Evolutionary conservation across 768 basidiomycete genomes (phyloP), one percentile per base, ranked within the genome.

Genomic region (Mycena rosella): DNA sequence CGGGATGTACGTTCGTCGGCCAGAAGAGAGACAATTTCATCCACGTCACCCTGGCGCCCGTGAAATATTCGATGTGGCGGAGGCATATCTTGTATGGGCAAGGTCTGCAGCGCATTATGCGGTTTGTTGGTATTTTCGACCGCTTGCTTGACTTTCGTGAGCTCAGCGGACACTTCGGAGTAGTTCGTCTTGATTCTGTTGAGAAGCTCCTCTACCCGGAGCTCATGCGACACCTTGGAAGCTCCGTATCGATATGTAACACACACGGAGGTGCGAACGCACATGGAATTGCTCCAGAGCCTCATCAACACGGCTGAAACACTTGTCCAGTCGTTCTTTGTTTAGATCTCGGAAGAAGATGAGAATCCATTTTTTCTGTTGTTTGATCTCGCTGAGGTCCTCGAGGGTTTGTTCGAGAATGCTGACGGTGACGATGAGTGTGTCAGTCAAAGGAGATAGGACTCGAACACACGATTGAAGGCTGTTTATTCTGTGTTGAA

Each of bases 1-100:
- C 52, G 32, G 17, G 63, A 55, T 24, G 56, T 42, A n/a, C 20
- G 29, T 42, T 57, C 26, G 26, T 18, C 8, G 30, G 34, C 30
- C 24, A 72, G 32, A 1, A 66, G 71, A 20, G 42, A 27, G 13
- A 49, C 61, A 44, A 72, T 67, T 2, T 62, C 44, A 1, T 53
- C 20, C 14, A 74, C 62, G 17, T 70, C 42, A 14, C 52, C 24
- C 22, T 72, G 26, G 45, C 73, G 68, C 24, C 73, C 71, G 27
- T 60, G n/a, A 26, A 73, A 72, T 34, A 52, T 53, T n/a, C 36
- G 3, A 7, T 44, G 70, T 13, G 15, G 51, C 15, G 52, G 40
- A 34, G 72, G 72, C 59, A 73, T 73, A 26, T 63, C 61, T 30
- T 63, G 38, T 29, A 48, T 51, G 18, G 32, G 34, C 14, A 53